A percentile compares a stretch with the other conserved stretches of the same genome.
These are phyloP conservation scores for Sextonia rubra DNA, from an alignment of 164 flowering plant genomes.

Conservation along the genomic window DNA sequence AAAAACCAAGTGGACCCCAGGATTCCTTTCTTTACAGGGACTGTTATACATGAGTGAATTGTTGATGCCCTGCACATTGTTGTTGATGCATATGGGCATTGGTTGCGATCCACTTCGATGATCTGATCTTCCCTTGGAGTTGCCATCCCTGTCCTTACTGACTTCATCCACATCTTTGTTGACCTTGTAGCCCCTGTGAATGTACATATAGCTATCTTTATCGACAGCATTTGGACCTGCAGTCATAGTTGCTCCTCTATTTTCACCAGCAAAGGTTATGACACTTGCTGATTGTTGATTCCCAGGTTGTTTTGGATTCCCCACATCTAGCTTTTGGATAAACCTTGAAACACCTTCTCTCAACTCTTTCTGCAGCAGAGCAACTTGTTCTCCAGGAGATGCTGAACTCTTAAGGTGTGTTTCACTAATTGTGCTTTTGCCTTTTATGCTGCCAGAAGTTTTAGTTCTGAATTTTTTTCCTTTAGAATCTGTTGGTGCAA, in stretches of 20 bases:
- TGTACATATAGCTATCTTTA: slow-evolving; percentile 42
- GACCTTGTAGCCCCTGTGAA: slow-evolving; percentile 52
- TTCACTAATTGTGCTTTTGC: slow-evolving; percentile 6
- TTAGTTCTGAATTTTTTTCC: slow-evolving; percentile 12
- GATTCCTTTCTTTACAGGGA: slow-evolving; percentile 45
- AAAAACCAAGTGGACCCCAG: slow-evolving; percentile 49
- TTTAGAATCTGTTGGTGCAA: not conserved
- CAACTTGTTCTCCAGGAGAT: slow-evolving; percentile 18
- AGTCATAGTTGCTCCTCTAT: slow-evolving; percentile 70
- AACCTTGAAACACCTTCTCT: slow-evolving; percentile 38
- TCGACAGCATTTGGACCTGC: slow-evolving; percentile 31
- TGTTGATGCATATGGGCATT: slow-evolving; percentile 44
- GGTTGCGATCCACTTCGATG: slow-evolving; percentile 7
- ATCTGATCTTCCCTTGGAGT: slow-evolving; percentile 17
- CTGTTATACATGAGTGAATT: slow-evolving; percentile 52
- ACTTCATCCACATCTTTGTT: slow-evolving; percentile 41
- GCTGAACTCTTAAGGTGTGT: slow-evolving; percentile 12
- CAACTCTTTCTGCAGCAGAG: slow-evolving; percentile 33
- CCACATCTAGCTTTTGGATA: slow-evolving; percentile 29
- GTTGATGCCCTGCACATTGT: slow-evolving; percentile 65
- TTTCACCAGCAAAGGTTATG: slow-evolving; percentile 73
- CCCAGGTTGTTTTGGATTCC: slow-evolving; percentile 15
- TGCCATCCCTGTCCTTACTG: slow-evolving; percentile 38
- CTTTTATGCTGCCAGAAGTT: slow-evolving; percentile 12
- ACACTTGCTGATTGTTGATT: slow-evolving; percentile 33